Evolutionary conservation across 139 green algal species (phyloP), one percentile per base, ranked within the genome.

Genomic region (Dunaliella primolecta): DNA sequence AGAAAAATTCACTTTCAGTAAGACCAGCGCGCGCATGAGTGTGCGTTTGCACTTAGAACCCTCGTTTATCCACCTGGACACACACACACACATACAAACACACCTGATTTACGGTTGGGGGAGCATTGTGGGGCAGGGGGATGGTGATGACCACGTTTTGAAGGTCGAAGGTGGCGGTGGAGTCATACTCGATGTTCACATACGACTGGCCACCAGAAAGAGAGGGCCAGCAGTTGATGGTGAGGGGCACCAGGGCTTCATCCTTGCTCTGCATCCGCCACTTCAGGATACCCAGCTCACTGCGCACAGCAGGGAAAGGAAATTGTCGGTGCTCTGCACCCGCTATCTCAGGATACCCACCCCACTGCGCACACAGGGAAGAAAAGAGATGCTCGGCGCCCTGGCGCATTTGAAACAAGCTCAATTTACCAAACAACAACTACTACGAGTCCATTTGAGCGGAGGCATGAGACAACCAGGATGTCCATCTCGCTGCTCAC

Each of bases 101-200:
- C 46, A 91, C 90, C 86, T 95, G 89, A 81, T 96, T 97, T 46
- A 98, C 90, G 23, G 83, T 84, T 15, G 95, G 95, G 20, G 92
- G 83, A 2, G 89, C 88, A 24, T 64, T 76, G 24, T 88, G 81
- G 3, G 89, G 91, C 64, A 95, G 33, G 0, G 97, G 97, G 78
- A 99, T 98, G 85, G 90, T 82, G 75, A 99, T 96, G n/a, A 91
- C 75, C 2, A 99, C 94, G 80, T 97, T 94, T 31, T 98, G 93
- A 38, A 99, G 91, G 90, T 99, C 97, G 72, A 97, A 95, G 2
- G 76, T 36, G 7, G 89, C 90, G 0, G 85, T 91, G 71, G 86
- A 90, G 91, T 99, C 97, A 86, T 99, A 99, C 93, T 99, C 97
- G 64, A 99, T 97, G 93, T 98, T 99, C 71, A 99, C 94, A 83